Evolutionary conservation across 1,284 basidiomycete species (phyloP).

Genomic region (Xerocomus minutiporus): DNA sequence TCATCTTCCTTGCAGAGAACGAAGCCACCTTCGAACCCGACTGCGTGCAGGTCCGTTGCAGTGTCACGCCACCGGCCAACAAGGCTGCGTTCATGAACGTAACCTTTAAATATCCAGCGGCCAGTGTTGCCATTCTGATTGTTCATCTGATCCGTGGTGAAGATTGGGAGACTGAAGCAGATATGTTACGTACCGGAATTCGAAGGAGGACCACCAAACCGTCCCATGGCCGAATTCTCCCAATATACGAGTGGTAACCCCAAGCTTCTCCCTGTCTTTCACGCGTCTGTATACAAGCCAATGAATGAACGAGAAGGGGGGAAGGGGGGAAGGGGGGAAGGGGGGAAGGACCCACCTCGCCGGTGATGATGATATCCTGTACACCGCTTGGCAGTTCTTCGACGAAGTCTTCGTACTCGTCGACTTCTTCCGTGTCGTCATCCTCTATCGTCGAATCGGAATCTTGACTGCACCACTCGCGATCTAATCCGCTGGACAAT

Average conservation of each 20-base stretch:
- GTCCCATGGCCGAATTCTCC: slow-evolving; percentile 48
- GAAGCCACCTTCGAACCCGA: slow-evolving; percentile 46
- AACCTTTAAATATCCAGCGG: slow-evolving; percentile 49
- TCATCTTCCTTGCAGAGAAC: slow-evolving; percentile 35
- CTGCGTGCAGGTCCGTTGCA: slow-evolving; percentile 32
- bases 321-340: neutral
- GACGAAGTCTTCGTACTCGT: slow-evolving; percentile 36
- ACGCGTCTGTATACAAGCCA: slow-evolving; percentile 32
- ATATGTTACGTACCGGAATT: slow-evolving; percentile 36
- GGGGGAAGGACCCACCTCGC: slow-evolving; percentile 34
- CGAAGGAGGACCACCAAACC: slow-evolving; percentile 45
- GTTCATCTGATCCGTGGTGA: slow-evolving; percentile 31
- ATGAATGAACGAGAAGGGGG: slow-evolving; percentile 1
- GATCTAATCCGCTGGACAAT: slow-evolving; percentile 20
- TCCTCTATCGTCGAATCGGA: slow-evolving; percentile 17
- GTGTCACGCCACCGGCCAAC: slow-evolving; percentile 52
- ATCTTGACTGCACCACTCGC: slow-evolving; percentile 26
- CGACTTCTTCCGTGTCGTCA: slow-evolving; percentile 27
- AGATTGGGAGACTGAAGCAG: slow-evolving; percentile 2
- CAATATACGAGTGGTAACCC: slow-evolving; percentile 43
- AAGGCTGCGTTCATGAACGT: slow-evolving; percentile 44
- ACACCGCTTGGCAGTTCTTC: slow-evolving; percentile 37
- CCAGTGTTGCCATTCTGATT: slow-evolving; percentile 31
- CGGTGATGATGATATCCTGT: slow-evolving; percentile 47
- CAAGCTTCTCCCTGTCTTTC: slow-evolving; percentile 43